Evolutionary conservation across 2,329 filamentous ascomycete genomes (phyloP).

Genomic region (Trichoderma semiorbis): DNA sequence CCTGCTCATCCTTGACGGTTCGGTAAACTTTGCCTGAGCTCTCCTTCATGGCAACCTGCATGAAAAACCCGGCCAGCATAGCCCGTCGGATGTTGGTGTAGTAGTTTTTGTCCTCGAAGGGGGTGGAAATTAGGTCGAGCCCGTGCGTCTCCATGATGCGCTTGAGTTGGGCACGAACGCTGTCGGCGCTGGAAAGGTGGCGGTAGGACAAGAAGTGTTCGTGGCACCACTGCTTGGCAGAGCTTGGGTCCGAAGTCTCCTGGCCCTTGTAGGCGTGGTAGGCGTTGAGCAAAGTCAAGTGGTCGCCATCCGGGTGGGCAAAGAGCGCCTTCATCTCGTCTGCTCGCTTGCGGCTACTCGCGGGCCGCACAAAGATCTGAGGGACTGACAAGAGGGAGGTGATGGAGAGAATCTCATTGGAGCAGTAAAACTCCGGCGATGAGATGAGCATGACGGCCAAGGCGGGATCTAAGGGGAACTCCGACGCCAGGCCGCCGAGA

Average conservation of each 20-base stretch:
- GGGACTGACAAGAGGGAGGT: conserved; percentile 92
- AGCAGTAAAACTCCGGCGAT: conserved; percentile 97
- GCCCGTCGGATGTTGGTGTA: conserved; percentile 96
- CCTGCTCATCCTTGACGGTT: conserved; percentile 95
- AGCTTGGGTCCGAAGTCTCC: conserved; percentile 55
- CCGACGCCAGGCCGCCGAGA: conserved; percentile 82
- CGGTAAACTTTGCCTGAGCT: conserved; percentile 83
- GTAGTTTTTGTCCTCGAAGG: conserved; percentile 94
- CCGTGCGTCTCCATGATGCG: conserved; percentile 95
- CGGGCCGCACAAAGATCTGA: conserved; percentile 87
- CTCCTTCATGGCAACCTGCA: conserved; percentile 97
- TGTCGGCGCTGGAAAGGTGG: conserved; percentile 87
- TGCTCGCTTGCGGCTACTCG: conserved; percentile 79
- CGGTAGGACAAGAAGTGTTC: conserved; percentile 92
- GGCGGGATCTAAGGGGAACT: conserved; percentile 91
- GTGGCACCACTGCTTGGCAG: conserved; percentile 90
- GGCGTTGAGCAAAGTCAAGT: conserved; percentile 92
- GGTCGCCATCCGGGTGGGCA: conserved; percentile 88
- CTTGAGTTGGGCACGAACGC: conserved; percentile 85
- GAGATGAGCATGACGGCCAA: conserved; percentile 97
- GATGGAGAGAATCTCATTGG: conserved; percentile 94
- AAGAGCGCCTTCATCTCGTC: conserved; percentile 98
- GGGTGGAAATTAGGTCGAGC: conserved; percentile 80
- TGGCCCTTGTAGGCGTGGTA: conserved; percentile 93
- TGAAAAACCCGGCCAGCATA: conserved; percentile 94